These are phyloP conservation scores for Coemansia sp. DNA, from an alignment of 192 early-diverging fungal species.

Conservation along the genomic window DNA sequence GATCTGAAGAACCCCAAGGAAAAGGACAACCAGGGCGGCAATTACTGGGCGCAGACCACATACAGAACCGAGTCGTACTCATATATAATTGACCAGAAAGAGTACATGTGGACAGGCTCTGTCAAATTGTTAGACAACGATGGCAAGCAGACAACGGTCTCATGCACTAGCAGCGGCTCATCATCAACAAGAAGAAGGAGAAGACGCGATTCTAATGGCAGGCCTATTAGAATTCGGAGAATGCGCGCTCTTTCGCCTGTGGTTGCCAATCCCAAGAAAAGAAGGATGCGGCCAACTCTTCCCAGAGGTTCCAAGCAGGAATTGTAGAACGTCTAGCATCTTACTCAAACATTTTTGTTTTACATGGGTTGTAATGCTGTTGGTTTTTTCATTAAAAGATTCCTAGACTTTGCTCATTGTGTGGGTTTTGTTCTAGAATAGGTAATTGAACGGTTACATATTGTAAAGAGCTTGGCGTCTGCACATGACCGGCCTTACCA, in stretches of 20 bases:
- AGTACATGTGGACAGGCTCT: constrained; percentile 29
- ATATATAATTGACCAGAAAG: constrained; percentile 24
- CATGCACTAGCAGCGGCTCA: background rate
- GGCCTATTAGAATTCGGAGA: constrained; percentile 21
- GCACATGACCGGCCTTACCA: no score
- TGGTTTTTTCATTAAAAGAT: no score
- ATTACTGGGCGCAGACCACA: constrained; percentile 46
- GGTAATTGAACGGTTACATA: no score
- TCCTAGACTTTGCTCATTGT: no score
- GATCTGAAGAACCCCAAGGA: constrained; percentile 48
- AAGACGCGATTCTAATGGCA: constrained; percentile 14
- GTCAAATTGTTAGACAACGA: constrained; percentile 53
- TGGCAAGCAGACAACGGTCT: constrained; percentile 16
- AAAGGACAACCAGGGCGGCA: constrained; percentile 26
- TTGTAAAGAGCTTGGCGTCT: no score
- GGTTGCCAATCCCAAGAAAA: background rate
- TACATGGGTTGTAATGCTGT: no score
- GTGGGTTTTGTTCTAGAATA: no score
- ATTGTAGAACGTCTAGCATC: no score
- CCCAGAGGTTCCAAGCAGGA: background rate
- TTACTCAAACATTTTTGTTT: no score
- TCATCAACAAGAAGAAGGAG: background rate
- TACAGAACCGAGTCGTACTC: constrained; percentile 55
- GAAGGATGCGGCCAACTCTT: constrained; percentile 10
- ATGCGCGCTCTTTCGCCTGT: constrained; percentile 5